A percentile compares a stretch with the other conserved stretches of the same genome.
phyloP scores from a whole-genome alignment of 208 protist species.

The Hexamita inflata region DNA sequence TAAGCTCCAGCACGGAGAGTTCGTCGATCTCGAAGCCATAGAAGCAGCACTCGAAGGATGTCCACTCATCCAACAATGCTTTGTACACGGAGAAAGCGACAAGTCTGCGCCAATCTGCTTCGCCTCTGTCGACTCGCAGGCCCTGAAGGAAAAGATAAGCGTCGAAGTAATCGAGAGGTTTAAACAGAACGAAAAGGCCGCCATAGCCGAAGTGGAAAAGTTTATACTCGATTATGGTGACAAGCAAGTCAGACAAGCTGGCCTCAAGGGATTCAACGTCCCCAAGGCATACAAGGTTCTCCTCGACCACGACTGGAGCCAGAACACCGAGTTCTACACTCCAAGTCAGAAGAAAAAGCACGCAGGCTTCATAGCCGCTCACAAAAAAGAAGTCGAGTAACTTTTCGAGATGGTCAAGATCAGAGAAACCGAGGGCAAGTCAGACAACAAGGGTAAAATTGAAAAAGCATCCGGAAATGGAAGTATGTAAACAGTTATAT shows the following conservation, averaged over 20 bases:
- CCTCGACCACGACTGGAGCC: conserved; percentile 11
- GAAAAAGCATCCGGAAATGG: no score
- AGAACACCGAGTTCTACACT: background rate
- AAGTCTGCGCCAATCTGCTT: background rate
- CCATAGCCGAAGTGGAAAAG: background rate
- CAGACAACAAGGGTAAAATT: no score
- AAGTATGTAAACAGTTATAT: no score
- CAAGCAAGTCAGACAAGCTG: background rate
- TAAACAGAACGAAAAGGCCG: no score
- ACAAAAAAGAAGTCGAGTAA: no score
- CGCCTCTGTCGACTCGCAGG: no score
- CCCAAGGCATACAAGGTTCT: background rate
- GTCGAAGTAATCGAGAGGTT: no score
- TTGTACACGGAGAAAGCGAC: background rate
- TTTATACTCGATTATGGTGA: background rate
- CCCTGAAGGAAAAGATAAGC: no score
- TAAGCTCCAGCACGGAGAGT: background rate
- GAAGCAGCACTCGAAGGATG: background rate
- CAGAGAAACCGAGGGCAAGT: no score
- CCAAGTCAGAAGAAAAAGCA: conserved; percentile 16
- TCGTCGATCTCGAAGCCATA: background rate
- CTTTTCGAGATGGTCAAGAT: no score
- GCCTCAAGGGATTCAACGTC: conserved; percentile 20
- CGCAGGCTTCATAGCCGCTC: no score
- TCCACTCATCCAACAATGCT: background rate